phyloP scores from a whole-genome alignment of 371 early-diverging fungal genomes.

The Mucor racemosus region DNA sequence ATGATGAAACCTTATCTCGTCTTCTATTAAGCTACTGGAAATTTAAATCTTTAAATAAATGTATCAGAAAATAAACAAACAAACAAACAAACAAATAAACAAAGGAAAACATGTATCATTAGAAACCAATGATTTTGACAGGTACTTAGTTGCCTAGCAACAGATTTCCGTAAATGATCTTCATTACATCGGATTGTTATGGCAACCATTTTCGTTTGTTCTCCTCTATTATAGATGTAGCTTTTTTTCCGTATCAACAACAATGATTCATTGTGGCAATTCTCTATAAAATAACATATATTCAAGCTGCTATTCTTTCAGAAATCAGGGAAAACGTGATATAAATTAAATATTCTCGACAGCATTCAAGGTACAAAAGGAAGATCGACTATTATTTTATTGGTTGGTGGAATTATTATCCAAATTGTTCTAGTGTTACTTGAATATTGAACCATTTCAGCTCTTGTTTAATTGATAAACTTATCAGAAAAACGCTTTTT shows the following conservation, averaged over 20 bases:
- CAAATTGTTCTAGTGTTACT: constrained; percentile 3
- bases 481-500: too few species aligned
- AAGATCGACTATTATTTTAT: not conserved
- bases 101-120: not conserved
- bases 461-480: too few species aligned
- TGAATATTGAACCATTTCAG: too few species aligned
- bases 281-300: not conserved
- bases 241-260: not conserved
- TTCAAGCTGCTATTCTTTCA: not conserved
- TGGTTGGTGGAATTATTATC: constrained; percentile 3
- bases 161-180: not conserved
- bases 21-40: not conserved
- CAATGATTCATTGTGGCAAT: not conserved
- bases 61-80: too few species aligned
- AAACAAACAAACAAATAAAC: not conserved
- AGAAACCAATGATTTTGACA: not conserved
- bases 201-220: not conserved
- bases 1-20: not conserved
- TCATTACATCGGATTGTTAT: not conserved
- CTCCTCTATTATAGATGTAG: not conserved
- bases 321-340: not conserved
- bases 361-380: not conserved
- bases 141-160: not conserved
- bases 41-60: too few species aligned
- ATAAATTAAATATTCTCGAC: not conserved